Base-by-base conservation (phyloP, 2,329 filamentous ascomycete genomes). In the Raffaelea arxii region DNA sequence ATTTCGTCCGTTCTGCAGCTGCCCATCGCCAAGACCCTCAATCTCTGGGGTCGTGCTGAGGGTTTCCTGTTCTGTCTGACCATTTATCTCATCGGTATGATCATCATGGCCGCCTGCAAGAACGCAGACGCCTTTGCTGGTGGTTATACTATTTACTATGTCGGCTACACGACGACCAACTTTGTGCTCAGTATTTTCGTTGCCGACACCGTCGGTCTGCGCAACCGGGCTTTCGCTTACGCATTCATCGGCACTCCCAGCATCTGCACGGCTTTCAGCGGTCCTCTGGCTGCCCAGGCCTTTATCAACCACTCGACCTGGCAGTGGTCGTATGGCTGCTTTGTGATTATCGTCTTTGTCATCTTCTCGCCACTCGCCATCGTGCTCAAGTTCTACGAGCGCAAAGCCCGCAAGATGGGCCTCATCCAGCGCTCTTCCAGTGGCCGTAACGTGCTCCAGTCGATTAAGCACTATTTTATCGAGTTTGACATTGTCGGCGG, bases 11-110 rank as follows among this genome's bases (percentile, higher is more conserved):
- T 82, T 21, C 68, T 74, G 48, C 80, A 82, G 56, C 71, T 84
- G 4, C 76, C 80, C 1, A 70, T 82, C 52, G 79, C 81, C 43
- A 85, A 84, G 60, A 66, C 83, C 18, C 68, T 84, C 41, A 77
- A 86, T 60, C 69, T 82, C 25, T 84, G 77, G 68, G 82, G 80
- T 47, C 76, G 81, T 35, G 73, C 80, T 11, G 72, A 82, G 57
- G 81, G 78, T 12, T 75, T 81, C 52, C 61, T 71, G 23, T 49
- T 80, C 25, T 74, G 74, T 56, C 64, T 78, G 1, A 41, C 69
- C 12, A 62, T 76, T 43, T 71, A 70, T 54, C 66, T 72, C 3
- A 25, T 72, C 44, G 70, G 69, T 14, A 68, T 83, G 42, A 68
- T 81, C 49, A 74, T 86, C 63, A 83, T 84, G 68, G 83, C 83